phyloP scores from a whole-genome alignment of 2,329 filamentous ascomycete species.

The Plenodomus lindquistii region DNA sequence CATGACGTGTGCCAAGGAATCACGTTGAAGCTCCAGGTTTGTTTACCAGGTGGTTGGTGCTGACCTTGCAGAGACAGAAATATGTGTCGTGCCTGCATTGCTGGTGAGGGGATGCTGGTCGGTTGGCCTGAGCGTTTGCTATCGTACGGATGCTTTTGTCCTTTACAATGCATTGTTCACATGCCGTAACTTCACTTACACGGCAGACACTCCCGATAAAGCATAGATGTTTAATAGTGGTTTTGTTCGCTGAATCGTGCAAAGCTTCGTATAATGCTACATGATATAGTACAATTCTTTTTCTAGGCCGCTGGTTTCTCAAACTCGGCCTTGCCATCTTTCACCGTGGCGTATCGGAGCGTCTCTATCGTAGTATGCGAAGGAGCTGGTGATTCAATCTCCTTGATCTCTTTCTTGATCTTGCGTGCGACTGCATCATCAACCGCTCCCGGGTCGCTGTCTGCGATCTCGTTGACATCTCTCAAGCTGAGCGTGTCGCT shows the following conservation, averaged over 20 bases:
- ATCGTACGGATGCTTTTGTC: too few relatives aligned
- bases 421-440: slow-evolving; percentile 54
- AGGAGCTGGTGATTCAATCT: slow-evolving; percentile 22
- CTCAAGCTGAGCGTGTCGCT: slow-evolving; percentile 75
- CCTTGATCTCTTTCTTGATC: slow-evolving; percentile 43
- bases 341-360: slow-evolving; percentile 31
- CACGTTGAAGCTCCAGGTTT: not conserved
- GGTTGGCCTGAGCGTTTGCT: too few relatives aligned
- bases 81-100: too few relatives aligned
- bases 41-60: not conserved
- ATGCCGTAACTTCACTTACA: too few relatives aligned
- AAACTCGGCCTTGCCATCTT: slow-evolving; percentile 33
- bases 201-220: too few relatives aligned
- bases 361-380: slow-evolving; percentile 17
- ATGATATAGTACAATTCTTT: slow-evolving; percentile 12
- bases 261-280: slow-evolving; percentile 9
- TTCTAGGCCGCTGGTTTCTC: slow-evolving; percentile 16
- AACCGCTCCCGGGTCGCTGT: slow-evolving; percentile 73
- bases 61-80: not conserved
- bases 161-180: not conserved
- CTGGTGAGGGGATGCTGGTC: not conserved
- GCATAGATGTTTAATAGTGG: too few relatives aligned
- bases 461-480: slow-evolving; percentile 89
- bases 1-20: not conserved
- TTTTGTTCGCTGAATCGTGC: not conserved